phyloP scores from a whole-genome alignment of 2,329 filamentous ascomycete species.

The Colletotrichum tanaceti region DNA sequence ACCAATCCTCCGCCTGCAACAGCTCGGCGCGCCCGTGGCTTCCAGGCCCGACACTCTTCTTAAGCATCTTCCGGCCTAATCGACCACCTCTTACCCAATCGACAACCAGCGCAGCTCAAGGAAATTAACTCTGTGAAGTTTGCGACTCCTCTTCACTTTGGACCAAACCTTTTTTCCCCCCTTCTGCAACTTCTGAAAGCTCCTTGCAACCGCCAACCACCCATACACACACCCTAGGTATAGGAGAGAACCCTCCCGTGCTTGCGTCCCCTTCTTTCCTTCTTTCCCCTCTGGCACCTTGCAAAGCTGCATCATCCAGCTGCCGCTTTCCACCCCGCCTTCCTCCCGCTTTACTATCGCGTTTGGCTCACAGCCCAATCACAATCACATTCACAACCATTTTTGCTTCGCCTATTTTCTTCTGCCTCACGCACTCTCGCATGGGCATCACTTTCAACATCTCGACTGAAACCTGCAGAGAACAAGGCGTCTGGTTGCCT shows the following conservation, averaged over 20 bases:
- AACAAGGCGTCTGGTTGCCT: constrained; percentile 39
- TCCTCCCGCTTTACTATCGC: constrained; percentile 11
- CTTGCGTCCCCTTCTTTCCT: constrained; percentile 15
- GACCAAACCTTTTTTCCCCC: constrained; percentile 2
- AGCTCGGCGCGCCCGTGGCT: constrained; percentile 23
- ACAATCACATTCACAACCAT: constrained; percentile 26
- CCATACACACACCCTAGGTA: constrained; percentile 2
- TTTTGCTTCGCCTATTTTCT: neutral
- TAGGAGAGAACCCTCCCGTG: constrained; percentile 28
- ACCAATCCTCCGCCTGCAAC: constrained; percentile 13
- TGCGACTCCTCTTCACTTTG: neutral
- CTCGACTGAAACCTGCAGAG: constrained; percentile 16
- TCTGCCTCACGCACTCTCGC: constrained; percentile 14
- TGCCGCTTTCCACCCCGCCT: constrained; percentile 28
- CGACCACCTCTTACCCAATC: neutral
- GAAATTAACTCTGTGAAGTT: constrained; percentile 6
- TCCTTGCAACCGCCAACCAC: neutral
- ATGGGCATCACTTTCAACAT: constrained; percentile 19
- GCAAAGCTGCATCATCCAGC: neutral
- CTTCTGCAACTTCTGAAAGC: constrained; percentile 11
- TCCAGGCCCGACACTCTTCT: constrained; percentile 5
- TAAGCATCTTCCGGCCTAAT: no score
- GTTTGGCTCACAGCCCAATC: constrained; percentile 17
- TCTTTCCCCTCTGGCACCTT: constrained; percentile 8
- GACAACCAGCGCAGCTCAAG: neutral